Percentiles rank a stretch among this genome's conserved stretches.
Conservation (phyloP, 2,329 filamentous ascomycete species). For the Monilinia polystroma region DNA sequence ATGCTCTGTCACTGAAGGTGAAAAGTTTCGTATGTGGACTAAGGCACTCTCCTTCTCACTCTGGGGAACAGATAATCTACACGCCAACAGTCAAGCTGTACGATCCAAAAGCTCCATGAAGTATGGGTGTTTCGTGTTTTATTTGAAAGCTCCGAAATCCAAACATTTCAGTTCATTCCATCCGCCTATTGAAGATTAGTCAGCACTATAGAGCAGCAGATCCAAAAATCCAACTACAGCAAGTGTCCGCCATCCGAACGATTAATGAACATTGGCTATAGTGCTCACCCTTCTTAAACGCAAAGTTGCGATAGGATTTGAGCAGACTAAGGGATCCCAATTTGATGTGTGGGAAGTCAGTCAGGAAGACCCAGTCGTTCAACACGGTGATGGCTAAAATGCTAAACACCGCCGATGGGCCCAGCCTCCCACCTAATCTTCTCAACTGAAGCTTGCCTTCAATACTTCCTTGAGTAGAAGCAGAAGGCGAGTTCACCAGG, state of each 20-base stretch:
- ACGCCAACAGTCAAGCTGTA: constrained; percentile 20
- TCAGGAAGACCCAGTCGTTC: constrained; percentile 1
- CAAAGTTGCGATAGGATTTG: constrained; percentile 4
- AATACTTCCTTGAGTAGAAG: not conserved
- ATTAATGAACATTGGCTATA: not conserved
- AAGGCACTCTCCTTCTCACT: not conserved
- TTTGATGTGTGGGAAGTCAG: not conserved
- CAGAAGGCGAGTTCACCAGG: constrained; percentile 14
- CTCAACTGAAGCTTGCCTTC: not conserved
- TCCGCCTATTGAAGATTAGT: constrained; percentile 21
- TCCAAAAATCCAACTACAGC: not conserved
- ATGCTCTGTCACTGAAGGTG: not conserved
- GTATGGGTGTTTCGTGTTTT: constrained; percentile 1
- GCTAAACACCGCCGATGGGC: constrained; percentile 3
- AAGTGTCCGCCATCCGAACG: not conserved
- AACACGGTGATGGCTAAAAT: constrained; percentile 17
- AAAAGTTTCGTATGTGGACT: constrained; percentile 11
- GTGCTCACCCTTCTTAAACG: not conserved
- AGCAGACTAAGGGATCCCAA: not conserved
- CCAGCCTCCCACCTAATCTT: not conserved
- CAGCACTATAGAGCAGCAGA: not conserved
- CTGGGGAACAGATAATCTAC: not conserved
- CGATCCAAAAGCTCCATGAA: constrained; percentile 20
- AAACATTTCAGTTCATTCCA: constrained; percentile 22
- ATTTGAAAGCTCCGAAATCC: constrained; percentile 24